Evolutionary conservation across 257 asterid species (phyloP), one percentile per base, ranked within the genome.

Genomic region (Scutellaria baicalensis): DNA sequence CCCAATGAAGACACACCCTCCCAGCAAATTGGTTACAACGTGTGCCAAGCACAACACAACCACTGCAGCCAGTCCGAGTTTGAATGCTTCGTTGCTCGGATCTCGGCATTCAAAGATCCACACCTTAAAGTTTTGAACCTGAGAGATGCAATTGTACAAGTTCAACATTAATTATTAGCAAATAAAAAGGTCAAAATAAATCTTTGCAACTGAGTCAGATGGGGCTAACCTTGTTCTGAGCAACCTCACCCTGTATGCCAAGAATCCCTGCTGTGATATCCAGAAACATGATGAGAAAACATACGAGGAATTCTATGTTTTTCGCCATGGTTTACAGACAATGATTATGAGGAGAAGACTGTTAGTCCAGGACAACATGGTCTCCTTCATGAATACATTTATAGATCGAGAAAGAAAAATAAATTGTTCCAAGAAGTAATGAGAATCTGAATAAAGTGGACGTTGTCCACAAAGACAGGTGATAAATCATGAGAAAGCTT

Each of bases 41-140:
- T 93, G 97, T 10, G 98, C 92, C 6, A 88, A 70, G 69, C 83
- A 70, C 50, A 93, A 66, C 45, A 93, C 79, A 40, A 83, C 81
- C 9, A 85, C 84, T 9, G 97, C 98, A 47, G 85, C 80, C 77
- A 88, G 33, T 6, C 96, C 98, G 1, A 87, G 89, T 39, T 84
- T 87, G 82, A 87, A 93, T 38, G 97, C 98, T 68, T 79, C 74
- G 70, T 88, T 71, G 78, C 96, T 90, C 0, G 96, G 94, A 50
- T 93, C 94, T 54, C 93, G 83, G 80, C 98, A 93, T 63, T 88
- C 95, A 40, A 86, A 72, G 13, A 87, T 76, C 95, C 93, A 88
- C 63, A 77, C 76, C 75, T 83, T 83, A 54, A 85, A 71, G 23
- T 82, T 75, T 8, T 64, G 77, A 64, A 61, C 89, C 98, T 88